phyloP scores from a whole-genome alignment of 2,329 filamentous ascomycete genomes.

The Colletotrichum echinochloae region DNA sequence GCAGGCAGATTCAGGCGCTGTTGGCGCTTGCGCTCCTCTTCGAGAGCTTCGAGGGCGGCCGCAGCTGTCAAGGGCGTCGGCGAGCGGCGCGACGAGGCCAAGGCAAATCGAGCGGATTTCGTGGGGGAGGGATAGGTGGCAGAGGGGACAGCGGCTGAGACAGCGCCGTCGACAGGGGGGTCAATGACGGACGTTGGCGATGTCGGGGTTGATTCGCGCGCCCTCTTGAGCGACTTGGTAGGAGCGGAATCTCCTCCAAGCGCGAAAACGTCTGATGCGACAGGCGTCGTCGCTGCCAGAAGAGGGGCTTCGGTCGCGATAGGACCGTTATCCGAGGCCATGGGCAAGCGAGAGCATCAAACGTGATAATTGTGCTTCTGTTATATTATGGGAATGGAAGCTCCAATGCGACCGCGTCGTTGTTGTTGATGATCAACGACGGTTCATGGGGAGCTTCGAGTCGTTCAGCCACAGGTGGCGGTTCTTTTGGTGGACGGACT shows the following conservation, averaged over 20 bases:
- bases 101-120: slow-evolving; percentile 64
- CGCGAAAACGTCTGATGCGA: slow-evolving; percentile 56
- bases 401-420: slow-evolving; percentile 32
- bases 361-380: slow-evolving; percentile 11
- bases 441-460: slow-evolving; percentile 37
- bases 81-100: slow-evolving; percentile 55
- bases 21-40: slow-evolving; percentile 62
- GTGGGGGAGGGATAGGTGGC: slow-evolving; percentile 57
- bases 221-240: slow-evolving; percentile 56
- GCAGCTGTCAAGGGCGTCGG: slow-evolving; percentile 59
- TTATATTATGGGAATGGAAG: neutral
- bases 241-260: slow-evolving; percentile 50
- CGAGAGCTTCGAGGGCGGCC: slow-evolving; percentile 62
- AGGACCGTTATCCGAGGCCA: slow-evolving; percentile 66
- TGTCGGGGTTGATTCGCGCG: slow-evolving; percentile 57
- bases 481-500: slow-evolving; percentile 35
- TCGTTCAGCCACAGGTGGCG: slow-evolving; percentile 40
- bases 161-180: slow-evolving; percentile 32
- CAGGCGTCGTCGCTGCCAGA: slow-evolving; percentile 51
- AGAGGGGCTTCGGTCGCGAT: slow-evolving; percentile 65
- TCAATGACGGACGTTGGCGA: slow-evolving; percentile 49
- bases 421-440: slow-evolving; percentile 34
- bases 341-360: slow-evolving; percentile 47
- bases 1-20: slow-evolving; percentile 54
- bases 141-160: slow-evolving; percentile 13